phyloP scores from a whole-genome alignment of 345 rosid species.

The Noccaea bulbosa region DNA sequence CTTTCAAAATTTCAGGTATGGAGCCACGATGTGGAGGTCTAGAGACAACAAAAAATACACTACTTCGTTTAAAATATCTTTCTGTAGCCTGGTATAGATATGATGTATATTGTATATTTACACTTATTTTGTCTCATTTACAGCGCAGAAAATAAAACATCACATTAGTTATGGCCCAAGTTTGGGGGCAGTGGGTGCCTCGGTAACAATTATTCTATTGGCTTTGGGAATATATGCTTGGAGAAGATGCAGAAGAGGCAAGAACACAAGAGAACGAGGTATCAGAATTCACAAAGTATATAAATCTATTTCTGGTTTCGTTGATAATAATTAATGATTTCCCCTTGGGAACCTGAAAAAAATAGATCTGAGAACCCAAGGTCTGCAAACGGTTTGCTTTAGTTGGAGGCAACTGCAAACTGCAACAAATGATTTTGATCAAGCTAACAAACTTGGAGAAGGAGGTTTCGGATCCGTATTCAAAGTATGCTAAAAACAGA shows the following conservation, averaged over 20 bases:
- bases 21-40: conserved; percentile 12
- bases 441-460: conserved; percentile 42
- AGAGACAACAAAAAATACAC: too few species aligned
- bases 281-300: background rate
- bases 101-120: background rate
- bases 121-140: background rate
- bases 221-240: conserved; percentile 45
- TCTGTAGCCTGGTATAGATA: background rate
- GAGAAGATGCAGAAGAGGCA: conserved; percentile 25
- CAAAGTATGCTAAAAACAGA: conserved; percentile 20
- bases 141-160: conserved; percentile 4
- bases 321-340: too few species aligned
- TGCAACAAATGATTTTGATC: conserved; percentile 38
- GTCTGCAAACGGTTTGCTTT: conserved; percentile 31
- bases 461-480: conserved; percentile 46
- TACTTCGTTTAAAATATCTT: background rate
- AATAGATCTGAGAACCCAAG: conserved; percentile 18
- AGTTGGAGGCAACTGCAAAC: conserved; percentile 34
- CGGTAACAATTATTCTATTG: conserved; percentile 26
- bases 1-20: too few species aligned
- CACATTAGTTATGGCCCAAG: background rate
- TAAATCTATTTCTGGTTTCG: too few species aligned
- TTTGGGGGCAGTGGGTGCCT: conserved; percentile 1
- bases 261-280: conserved; percentile 4
- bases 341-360: too few species aligned